Evolutionary conservation across 129 eudicot genomes (phyloP).

Genomic region (Chrysanthemum lavandulifolium): DNA sequence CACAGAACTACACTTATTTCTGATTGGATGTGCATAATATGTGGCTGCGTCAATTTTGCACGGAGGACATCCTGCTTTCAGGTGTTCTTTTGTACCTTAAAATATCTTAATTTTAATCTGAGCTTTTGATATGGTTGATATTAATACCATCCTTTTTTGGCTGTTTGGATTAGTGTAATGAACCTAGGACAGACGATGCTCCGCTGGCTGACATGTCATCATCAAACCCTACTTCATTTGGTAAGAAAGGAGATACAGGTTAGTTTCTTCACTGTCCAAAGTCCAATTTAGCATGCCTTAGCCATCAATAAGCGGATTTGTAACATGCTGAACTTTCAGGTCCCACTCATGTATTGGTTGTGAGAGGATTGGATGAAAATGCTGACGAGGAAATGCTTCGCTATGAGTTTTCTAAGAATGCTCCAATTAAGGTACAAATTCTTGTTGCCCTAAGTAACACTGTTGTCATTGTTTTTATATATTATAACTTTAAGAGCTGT

Average conservation of each 20-base stretch:
- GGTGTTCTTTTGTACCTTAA: constrained; percentile 40
- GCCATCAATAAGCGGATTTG: neutral
- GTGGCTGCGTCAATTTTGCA: constrained; percentile 96
- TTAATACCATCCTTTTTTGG: neutral
- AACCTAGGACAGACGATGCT: constrained; percentile 90
- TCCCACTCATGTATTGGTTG: constrained; percentile 96
- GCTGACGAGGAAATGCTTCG: constrained; percentile 99
- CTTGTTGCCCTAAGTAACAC: neutral
- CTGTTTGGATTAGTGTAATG: constrained; percentile 69
- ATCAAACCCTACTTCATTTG: constrained; percentile 53
- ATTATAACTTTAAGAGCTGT: neutral
- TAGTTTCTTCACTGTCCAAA: constrained; percentile 19
- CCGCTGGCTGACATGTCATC: constrained; percentile 90
- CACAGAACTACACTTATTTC: constrained; percentile 57
- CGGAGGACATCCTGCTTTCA: constrained; percentile 93
- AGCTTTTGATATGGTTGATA: neutral
- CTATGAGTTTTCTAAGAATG: constrained; percentile 94
- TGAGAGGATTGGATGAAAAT: constrained; percentile 98
- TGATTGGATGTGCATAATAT: constrained; percentile 97
- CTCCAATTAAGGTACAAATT: constrained; percentile 76
- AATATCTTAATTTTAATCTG: neutral
- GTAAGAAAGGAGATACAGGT: constrained; percentile 92
- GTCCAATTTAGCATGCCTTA: constrained; percentile 10
- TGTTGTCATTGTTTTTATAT: neutral
- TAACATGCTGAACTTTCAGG: constrained; percentile 45